These are phyloP conservation scores for Gracilaria gracilis DNA, from an alignment of 23 red algal species.

Conservation along the genomic window DNA sequence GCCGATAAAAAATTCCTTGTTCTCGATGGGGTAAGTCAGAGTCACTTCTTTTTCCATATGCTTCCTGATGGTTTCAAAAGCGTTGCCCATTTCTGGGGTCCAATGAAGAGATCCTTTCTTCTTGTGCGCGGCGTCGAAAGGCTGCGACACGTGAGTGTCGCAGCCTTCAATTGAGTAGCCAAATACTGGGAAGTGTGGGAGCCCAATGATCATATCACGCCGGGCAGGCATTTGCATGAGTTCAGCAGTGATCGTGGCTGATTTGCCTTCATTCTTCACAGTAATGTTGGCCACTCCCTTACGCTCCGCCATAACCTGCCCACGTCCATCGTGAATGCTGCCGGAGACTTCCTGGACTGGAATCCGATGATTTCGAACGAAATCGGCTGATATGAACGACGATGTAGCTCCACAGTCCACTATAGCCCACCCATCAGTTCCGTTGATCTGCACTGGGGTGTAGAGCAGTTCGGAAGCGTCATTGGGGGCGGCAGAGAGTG, in stretches of 20 bases:
- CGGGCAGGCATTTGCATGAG: constrained; percentile 24
- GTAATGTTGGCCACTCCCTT: background rate
- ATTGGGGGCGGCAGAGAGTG: no score
- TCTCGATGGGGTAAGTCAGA: no score
- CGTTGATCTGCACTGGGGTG: no score
- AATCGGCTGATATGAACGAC: no score
- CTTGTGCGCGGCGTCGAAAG: background rate
- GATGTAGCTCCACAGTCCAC: no score
- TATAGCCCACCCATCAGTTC: no score
- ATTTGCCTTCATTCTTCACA: background rate
- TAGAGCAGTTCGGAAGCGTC: no score
- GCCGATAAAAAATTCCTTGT: no score
- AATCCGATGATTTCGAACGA: no score
- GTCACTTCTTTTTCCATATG: no score
- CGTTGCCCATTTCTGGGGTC: background rate
- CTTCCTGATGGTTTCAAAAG: no score
- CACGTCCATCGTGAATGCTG: background rate
- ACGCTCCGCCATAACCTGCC: background rate
- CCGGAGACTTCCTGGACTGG: no score
- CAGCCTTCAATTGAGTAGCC: constrained; percentile 7
- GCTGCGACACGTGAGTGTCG: background rate
- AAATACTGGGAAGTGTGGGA: constrained; percentile 26
- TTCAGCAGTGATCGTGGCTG: background rate
- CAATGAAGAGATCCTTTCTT: background rate
- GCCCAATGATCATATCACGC: constrained; percentile 14